A percentile compares a stretch with the other conserved stretches of the same genome.
These are phyloP conservation scores for Chaetomiaceae sp. DNA, from an alignment of 2,329 filamentous ascomycete species.

Conservation along the genomic window DNA sequence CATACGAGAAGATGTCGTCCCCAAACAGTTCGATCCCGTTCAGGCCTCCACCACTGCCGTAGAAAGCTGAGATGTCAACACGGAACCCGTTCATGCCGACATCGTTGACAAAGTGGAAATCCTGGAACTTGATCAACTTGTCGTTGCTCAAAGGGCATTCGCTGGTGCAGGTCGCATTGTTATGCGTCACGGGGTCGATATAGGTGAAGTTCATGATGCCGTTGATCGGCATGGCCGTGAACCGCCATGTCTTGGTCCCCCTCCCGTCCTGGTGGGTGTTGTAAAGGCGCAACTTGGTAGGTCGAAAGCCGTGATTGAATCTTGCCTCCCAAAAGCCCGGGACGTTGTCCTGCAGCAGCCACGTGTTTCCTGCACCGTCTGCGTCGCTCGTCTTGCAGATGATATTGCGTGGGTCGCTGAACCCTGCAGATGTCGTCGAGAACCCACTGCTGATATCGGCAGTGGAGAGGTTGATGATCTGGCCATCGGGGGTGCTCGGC, in stretches of 20 bases:
- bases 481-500: constrained; percentile 62
- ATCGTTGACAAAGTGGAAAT: constrained; percentile 83
- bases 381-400: constrained; percentile 68
- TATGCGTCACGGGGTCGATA: constrained; percentile 65
- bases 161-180: constrained; percentile 68
- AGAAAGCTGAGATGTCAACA: constrained; percentile 82
- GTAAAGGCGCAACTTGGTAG: constrained; percentile 80
- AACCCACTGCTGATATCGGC: constrained; percentile 67
- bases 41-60: constrained; percentile 78
- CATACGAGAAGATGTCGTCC: constrained; percentile 79
- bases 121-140: constrained; percentile 63
- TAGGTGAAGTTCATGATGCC: constrained; percentile 98
- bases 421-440: constrained; percentile 57
- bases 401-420: constrained; percentile 72
- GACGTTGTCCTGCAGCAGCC: constrained; percentile 71
- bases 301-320: constrained; percentile 79
- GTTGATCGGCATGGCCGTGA: constrained; percentile 76
- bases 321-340: constrained; percentile 78
- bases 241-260: constrained; percentile 83
- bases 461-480: constrained; percentile 79
- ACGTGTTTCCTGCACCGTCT: constrained; percentile 72
- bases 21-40: constrained; percentile 83
- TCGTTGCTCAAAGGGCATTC: constrained; percentile 79
- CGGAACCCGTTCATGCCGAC: constrained; percentile 86
- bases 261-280: constrained; percentile 82